phyloP scores from a whole-genome alignment of 2,329 filamentous ascomycete species.

The Chaetothyriales sp. region DNA sequence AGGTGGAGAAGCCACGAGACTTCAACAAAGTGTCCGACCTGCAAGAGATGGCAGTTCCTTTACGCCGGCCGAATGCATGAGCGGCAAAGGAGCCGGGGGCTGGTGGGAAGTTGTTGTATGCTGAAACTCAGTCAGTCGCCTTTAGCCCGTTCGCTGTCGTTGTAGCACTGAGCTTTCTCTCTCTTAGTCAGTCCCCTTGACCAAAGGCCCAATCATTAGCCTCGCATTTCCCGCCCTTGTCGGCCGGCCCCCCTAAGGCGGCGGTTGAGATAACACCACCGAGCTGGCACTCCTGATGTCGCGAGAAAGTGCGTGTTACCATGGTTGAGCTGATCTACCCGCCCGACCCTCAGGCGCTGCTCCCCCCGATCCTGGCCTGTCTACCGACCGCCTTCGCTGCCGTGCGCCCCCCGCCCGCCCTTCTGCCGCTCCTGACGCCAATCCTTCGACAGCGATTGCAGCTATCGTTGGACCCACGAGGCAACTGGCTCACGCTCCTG shows the following conservation, averaged over 20 bases:
- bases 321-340: constrained; percentile 41
- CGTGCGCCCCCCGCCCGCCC: constrained; percentile 42
- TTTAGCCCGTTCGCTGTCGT: background rate
- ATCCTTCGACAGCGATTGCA: constrained; percentile 48
- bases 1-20: background rate
- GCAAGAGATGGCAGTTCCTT: background rate
- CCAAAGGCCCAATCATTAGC: background rate
- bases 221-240: background rate
- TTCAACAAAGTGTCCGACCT: background rate
- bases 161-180: background rate
- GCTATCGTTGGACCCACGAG: constrained; percentile 30
- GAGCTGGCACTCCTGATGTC: background rate
- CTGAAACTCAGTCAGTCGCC: background rate
- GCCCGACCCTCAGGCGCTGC: constrained; percentile 40
- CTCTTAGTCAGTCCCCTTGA: background rate
- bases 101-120: background rate
- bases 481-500: constrained; percentile 44
- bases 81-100: background rate
- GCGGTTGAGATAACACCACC: background rate
- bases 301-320: constrained; percentile 1
- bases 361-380: constrained; percentile 49
- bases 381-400: constrained; percentile 46
- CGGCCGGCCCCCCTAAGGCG: no score
- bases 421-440: constrained; percentile 46
- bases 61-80: background rate